Conservation (phyloP, 2,329 filamentous ascomycete genomes). For the Rhexocercosporidium sp. region DNA sequence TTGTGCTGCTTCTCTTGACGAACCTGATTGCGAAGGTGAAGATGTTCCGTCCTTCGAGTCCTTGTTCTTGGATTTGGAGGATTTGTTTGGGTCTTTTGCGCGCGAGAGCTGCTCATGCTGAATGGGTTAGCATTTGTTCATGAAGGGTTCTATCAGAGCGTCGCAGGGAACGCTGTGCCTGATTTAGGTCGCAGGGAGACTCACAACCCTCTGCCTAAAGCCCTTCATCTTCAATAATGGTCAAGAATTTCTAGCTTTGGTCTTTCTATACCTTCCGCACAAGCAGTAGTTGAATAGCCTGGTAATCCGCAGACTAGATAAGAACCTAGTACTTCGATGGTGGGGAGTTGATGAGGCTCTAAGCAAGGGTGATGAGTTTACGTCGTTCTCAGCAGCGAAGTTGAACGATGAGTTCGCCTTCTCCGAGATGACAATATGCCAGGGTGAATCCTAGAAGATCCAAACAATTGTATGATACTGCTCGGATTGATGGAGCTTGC, state of each 20-base stretch:
- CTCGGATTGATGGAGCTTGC: constrained; percentile 13
- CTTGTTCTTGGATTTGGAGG: constrained; percentile 73
- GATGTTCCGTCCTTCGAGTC: constrained; percentile 77
- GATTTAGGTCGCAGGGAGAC: constrained; percentile 44
- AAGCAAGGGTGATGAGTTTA: background rate
- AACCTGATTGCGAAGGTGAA: constrained; percentile 66
- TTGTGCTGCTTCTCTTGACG: constrained; percentile 59
- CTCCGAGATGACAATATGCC: background rate
- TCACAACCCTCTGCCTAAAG: constrained; percentile 96
- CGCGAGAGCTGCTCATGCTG: constrained; percentile 86
- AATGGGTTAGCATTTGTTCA: constrained; percentile 51
- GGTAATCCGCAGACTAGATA: background rate
- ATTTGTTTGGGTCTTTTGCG: constrained; percentile 84
- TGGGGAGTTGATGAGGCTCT: constrained; percentile 1
- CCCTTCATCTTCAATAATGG: constrained; percentile 80
- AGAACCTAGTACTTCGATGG: background rate
- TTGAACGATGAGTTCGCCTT: background rate
- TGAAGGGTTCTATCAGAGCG: constrained; percentile 19
- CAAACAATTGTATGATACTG: background rate
- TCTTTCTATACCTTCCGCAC: background rate
- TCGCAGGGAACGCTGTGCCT: constrained; percentile 1
- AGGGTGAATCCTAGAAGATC: background rate
- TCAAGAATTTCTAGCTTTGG: background rate
- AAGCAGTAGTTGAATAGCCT: background rate
- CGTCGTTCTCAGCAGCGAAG: background rate